These are phyloP conservation scores for Clarireedia sp. DNA, from an alignment of 2,329 filamentous ascomycete species.

Conservation along the genomic window DNA sequence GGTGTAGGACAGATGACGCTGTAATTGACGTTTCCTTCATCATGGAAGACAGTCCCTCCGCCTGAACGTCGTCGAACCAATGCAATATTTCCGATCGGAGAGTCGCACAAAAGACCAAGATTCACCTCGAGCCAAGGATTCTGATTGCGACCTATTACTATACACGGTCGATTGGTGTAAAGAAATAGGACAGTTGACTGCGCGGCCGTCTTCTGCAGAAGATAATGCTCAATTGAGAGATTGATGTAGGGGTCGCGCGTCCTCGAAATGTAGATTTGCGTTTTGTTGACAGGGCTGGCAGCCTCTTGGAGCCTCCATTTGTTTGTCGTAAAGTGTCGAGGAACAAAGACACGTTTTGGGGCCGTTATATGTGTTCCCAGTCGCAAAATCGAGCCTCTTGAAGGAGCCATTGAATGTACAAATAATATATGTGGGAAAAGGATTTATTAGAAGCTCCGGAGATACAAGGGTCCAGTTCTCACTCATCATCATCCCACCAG, in stretches of 20 bases:
- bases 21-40: slow-evolving; percentile 89
- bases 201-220: slow-evolving; percentile 65
- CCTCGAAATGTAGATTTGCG: slow-evolving; percentile 64
- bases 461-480: not conserved
- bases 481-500: not conserved
- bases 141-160: slow-evolving; percentile 92
- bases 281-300: slow-evolving; percentile 35
- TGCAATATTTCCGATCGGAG: slow-evolving; percentile 5
- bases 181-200: slow-evolving; percentile 75
- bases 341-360: not conserved
- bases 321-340: not conserved
- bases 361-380: not conserved
- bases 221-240: slow-evolving; percentile 86
- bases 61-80: slow-evolving; percentile 81
- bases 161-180: slow-evolving; percentile 78
- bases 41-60: slow-evolving; percentile 91
- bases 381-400: not conserved
- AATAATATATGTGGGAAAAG: no score
- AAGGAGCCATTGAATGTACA: not conserved
- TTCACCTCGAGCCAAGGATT: slow-evolving; percentile 95
- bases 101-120: slow-evolving; percentile 47
- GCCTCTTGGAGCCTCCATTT: slow-evolving; percentile 12
- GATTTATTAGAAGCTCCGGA: not conserved
- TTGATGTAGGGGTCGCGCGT: slow-evolving; percentile 76
- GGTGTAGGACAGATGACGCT: slow-evolving; percentile 76